phyloP scores from a whole-genome alignment of 371 early-diverging fungal species.

The Mucor racemosus region DNA sequence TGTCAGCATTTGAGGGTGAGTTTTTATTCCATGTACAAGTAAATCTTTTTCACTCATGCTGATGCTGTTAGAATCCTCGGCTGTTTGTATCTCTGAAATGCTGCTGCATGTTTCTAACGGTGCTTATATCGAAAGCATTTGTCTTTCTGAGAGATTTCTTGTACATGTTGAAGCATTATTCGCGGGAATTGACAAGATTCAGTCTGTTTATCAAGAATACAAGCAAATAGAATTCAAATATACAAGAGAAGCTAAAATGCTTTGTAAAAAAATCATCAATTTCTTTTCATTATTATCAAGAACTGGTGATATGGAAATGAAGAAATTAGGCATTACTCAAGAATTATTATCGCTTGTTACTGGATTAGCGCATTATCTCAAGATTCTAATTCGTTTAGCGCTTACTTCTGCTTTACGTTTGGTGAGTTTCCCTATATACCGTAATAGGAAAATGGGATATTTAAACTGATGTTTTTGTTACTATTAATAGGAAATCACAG shows the following conservation, averaged over 20 bases:
- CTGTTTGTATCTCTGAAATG: slow-evolving; percentile 98
- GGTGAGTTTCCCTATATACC: slow-evolving; percentile 24
- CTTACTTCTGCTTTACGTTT: slow-evolving; percentile 86
- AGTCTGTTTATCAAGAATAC: slow-evolving; percentile 37
- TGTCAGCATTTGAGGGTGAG: slow-evolving; percentile 84
- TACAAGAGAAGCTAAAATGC: slow-evolving; percentile 80
- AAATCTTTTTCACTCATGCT: neutral
- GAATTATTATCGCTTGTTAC: slow-evolving; percentile 91
- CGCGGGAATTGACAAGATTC: slow-evolving; percentile 78
- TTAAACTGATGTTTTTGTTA: neutral
- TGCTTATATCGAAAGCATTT: slow-evolving; percentile 83
- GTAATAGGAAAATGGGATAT: neutral
- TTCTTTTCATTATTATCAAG: slow-evolving; percentile 91
- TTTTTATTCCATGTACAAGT: neutral
- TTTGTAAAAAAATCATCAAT: slow-evolving; percentile 80
- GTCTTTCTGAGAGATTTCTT: slow-evolving; percentile 89
- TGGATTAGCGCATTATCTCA: slow-evolving; percentile 90
- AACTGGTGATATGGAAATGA: slow-evolving; percentile 70
- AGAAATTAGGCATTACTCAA: slow-evolving; percentile 78
- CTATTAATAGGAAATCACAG: slow-evolving; percentile 37
- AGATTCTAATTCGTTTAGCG: slow-evolving; percentile 86
- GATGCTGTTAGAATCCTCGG: slow-evolving; percentile 77
- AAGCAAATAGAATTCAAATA: slow-evolving; percentile 67
- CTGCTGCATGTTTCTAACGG: slow-evolving; percentile 91
- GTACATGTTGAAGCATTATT: slow-evolving; percentile 94